Evolutionary conservation across 192 early-diverging fungal species (phyloP).

Genomic region (Spizellomyces punctatus): DNA sequence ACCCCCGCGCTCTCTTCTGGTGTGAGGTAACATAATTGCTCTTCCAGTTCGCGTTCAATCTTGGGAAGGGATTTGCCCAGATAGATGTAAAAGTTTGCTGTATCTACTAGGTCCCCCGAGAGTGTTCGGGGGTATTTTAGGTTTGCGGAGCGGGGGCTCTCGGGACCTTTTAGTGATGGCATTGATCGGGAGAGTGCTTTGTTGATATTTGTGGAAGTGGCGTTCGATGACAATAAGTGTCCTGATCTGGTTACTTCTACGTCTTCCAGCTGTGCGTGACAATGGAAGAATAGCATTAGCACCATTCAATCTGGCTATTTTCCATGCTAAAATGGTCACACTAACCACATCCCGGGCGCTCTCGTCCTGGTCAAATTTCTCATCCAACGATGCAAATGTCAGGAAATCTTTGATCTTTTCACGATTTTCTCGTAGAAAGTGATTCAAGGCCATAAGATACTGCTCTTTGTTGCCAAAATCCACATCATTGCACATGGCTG

Average conservation of each 20-base stretch:
- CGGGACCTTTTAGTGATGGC: constrained; percentile 16
- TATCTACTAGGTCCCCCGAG: constrained; percentile 15
- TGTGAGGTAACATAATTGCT: constrained; percentile 26
- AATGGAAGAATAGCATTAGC: too few species aligned
- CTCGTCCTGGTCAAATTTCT: too few species aligned
- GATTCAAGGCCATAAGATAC: constrained; percentile 55
- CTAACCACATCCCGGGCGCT: too few species aligned
- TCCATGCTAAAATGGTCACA: too few species aligned
- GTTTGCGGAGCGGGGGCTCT: background rate
- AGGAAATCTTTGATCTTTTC: constrained; percentile 49
- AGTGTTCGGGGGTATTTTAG: constrained; percentile 12
- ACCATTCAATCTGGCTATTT: too few species aligned
- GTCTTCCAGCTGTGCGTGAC: too few species aligned
- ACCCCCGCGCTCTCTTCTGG: constrained; percentile 31
- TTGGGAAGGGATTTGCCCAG: constrained; percentile 34
- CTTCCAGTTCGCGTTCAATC: constrained; percentile 39
- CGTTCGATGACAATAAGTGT: too few species aligned
- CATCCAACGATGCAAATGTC: constrained; percentile 21
- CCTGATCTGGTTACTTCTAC: too few species aligned
- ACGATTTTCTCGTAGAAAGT: constrained; percentile 50
- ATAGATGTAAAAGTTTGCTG: constrained; percentile 24
- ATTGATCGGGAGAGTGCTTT: constrained; percentile 37
- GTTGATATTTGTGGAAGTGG: constrained; percentile 2
- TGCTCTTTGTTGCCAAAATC: constrained; percentile 64
- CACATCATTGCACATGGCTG: constrained; percentile 61